These are phyloP conservation scores for Pholiota microspora DNA, from an alignment of 768 basidiomycete species.

Conservation along the genomic window DNA sequence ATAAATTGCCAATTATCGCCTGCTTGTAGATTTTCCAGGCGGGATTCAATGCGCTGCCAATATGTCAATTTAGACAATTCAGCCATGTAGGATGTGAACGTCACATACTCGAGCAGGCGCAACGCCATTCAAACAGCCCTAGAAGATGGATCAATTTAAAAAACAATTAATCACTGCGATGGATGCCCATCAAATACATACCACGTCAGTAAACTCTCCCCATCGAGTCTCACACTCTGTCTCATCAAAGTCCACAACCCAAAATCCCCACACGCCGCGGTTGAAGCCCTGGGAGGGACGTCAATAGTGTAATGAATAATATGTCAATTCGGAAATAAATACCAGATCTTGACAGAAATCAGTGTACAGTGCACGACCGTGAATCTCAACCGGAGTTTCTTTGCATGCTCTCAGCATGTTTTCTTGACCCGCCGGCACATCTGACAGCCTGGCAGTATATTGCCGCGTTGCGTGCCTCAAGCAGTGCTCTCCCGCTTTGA, in stretches of 20 bases:
- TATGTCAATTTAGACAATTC: not conserved
- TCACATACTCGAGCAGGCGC: conserved; percentile 12
- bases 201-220: conserved; percentile 26
- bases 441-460: conserved; percentile 24
- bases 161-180: not conserved
- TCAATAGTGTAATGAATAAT: not conserved
- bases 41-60: conserved; percentile 21
- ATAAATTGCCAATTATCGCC: conserved; percentile 30
- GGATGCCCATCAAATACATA: conserved; percentile 4
- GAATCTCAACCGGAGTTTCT: conserved; percentile 24
- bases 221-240: conserved; percentile 25
- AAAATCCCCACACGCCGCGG: conserved; percentile 27
- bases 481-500: conserved; percentile 20
- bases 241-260: conserved; percentile 26
- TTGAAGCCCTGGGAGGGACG: conserved; percentile 19
- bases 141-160: not conserved
- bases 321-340: conserved; percentile 1
- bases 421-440: conserved; percentile 6
- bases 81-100: not conserved
- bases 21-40: conserved; percentile 22
- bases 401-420: conserved; percentile 22
- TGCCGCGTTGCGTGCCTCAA: conserved; percentile 28
- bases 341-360: conserved; percentile 30
- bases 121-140: conserved; percentile 18
- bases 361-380: conserved; percentile 18